Percentiles rank a stretch among this genome's conserved stretches.
Conservation (phyloP, 352 stramenopile genomes). For the Saprolegnia diclina region DNA sequence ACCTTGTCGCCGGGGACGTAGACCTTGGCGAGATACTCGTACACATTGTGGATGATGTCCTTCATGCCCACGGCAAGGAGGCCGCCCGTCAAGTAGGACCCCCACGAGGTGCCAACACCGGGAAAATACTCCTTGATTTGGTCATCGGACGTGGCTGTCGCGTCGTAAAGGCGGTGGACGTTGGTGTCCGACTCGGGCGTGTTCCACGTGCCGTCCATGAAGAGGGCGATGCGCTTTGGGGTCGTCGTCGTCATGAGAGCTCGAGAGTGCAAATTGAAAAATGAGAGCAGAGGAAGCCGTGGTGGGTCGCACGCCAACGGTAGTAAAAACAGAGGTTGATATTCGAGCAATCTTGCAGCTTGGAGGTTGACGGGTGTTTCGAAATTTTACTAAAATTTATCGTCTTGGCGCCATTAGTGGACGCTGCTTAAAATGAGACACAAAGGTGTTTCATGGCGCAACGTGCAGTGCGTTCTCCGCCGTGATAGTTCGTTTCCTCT, state of each 20-base stretch:
- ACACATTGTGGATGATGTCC: slow-evolving; percentile 6
- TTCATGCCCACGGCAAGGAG: slow-evolving; percentile 1
- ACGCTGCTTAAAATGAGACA: too few relatives aligned
- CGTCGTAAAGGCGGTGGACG: slow-evolving; percentile 5
- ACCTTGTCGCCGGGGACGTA: neutral
- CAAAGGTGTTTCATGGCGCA: too few relatives aligned
- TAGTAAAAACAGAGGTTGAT: too few relatives aligned
- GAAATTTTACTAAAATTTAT: too few relatives aligned
- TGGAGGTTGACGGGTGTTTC: too few relatives aligned
- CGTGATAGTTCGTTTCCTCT: too few relatives aligned
- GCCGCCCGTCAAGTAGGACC: slow-evolving; percentile 1
- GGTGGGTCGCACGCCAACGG: neutral
- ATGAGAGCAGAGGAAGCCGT: neutral
- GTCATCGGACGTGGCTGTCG: neutral
- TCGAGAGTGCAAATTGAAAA: neutral
- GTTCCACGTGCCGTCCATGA: slow-evolving; percentile 15
- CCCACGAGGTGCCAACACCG: slow-evolving; percentile 1
- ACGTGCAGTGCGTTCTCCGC: too few relatives aligned
- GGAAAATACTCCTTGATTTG: neutral
- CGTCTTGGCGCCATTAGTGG: too few relatives aligned
- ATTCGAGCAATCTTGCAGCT: too few relatives aligned
- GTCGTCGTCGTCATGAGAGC: neutral
- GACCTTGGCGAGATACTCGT: neutral
- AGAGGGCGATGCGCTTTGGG: neutral
- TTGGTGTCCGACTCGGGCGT: slow-evolving; percentile 8